Percentiles rank a stretch among this genome's conserved stretches.
Conservation (phyloP, 306 rosid genomes). For the Pyrus communis region DNA sequence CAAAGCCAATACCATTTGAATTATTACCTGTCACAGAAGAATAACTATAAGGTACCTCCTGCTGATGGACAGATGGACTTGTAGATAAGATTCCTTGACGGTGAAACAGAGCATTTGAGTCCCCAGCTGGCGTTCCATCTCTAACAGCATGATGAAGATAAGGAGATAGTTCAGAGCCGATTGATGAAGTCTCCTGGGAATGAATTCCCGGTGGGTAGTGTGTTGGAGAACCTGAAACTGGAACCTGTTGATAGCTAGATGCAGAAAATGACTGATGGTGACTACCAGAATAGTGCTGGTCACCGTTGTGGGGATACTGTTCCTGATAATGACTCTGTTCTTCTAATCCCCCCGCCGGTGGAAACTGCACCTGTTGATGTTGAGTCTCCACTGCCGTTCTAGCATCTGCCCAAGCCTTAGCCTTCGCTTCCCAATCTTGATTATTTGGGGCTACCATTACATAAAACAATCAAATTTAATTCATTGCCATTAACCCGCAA, state of each 20-base stretch:
- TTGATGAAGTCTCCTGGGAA: slow-evolving; percentile 46
- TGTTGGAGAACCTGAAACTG: slow-evolving; percentile 43
- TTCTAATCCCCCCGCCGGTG: slow-evolving; percentile 55
- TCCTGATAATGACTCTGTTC: slow-evolving; percentile 69
- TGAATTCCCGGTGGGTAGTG: slow-evolving; percentile 36
- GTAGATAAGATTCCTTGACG: slow-evolving; percentile 51
- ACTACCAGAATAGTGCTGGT: slow-evolving; percentile 39
- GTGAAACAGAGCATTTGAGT: slow-evolving; percentile 44
- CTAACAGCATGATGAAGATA: slow-evolving; percentile 41
- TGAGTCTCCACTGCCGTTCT: slow-evolving; percentile 67
- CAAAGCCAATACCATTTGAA: slow-evolving; percentile 54
- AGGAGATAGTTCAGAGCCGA: slow-evolving; percentile 40
- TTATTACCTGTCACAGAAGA: slow-evolving; percentile 95
- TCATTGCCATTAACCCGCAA: neutral
- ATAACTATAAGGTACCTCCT: slow-evolving; percentile 99
- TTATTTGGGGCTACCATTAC: slow-evolving; percentile 29
- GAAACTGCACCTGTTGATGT: slow-evolving; percentile 55
- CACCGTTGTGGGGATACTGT: slow-evolving; percentile 56
- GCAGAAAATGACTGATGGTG: slow-evolving; percentile 59
- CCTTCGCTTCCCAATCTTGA: slow-evolving; percentile 96
- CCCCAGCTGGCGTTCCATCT: slow-evolving; percentile 49
- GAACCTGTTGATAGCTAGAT: slow-evolving; percentile 62
- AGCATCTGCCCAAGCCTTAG: slow-evolving; percentile 98
- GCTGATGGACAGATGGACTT: slow-evolving; percentile 82
- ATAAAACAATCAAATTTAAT: neutral